Base-by-base conservation (phyloP, 2,329 filamentous ascomycete species). In the Diaporthe humulicola region DNA sequence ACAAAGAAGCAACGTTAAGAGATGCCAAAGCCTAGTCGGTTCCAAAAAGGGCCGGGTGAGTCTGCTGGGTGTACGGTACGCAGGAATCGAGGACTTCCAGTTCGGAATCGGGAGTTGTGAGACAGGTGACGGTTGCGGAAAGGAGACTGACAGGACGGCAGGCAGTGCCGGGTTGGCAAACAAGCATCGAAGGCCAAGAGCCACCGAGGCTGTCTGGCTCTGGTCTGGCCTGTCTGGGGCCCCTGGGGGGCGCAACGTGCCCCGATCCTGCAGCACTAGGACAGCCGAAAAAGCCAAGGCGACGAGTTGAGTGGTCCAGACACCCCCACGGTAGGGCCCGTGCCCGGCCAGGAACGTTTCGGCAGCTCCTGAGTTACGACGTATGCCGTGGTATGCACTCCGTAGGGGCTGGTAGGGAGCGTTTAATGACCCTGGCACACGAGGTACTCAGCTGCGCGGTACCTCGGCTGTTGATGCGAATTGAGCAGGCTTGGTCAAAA, bases 91-190 rank as follows among this genome's bases (percentile, higher is more conserved):
- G 38, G 19, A n/a, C 30, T 30, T 9, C 9, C 22, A 52, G 57
- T 17, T 48, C 48, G 42, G 22, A 54, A 61, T 38, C 36, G 33
- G 45, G n/a, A 17, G 57, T 33, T 50, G n/a, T 67, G 54, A 54
- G 38, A 72, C 54, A 58, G 28, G 54, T 64, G 45, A 64, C 57
- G 70, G 70, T 72, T 72, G 57, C 70, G 57, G 57, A 72, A 72
- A 72, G 48, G 64, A 52, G 60, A 50, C 61, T 40, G 48, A 17
- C 45, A n/a, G 30, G 30, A 67, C 64, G 64, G 64, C 64, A 69
- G 64, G 64, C 64, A 69, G n/a, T 66, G 15, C 48, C 33, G 30
- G 64, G 33, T 69, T 48, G 48, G 40, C 64, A 69, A 40, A 69
- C 64, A 69, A 69, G 64, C 64, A 69, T 69, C 48, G 33, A 69